Base-by-base conservation (phyloP, 192 early-diverging fungal genomes). In the Tieghemiomyces parasiticus region DNA sequence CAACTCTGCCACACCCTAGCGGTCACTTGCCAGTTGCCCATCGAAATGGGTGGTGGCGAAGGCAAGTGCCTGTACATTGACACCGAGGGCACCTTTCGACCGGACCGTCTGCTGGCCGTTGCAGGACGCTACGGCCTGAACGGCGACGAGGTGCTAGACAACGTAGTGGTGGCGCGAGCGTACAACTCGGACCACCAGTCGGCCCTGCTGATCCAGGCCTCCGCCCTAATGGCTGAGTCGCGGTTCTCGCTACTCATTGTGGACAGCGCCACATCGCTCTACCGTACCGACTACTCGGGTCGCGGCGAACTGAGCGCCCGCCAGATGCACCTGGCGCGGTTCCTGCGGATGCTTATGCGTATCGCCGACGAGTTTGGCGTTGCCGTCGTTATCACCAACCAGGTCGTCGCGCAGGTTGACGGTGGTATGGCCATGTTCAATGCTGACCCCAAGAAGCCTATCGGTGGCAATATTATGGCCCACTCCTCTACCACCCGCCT, bases 361-460 rank as follows among this genome's bases (percentile, higher is more conserved):
- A 75, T 98, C 33, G 92, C 92, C 3, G 95, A 98, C 66, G 95
- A 96, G 82, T 99, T 92, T 78, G 93, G 93, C 54, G 84, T 94
- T 28, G 95, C 95, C 4, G 90, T 94, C 13, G 95, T 98, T 0
- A 90, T 98, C 35, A 96, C 95, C 8, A 98, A 98, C 68, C 95
- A 98, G 72, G 93, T 98, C 2, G 93, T 98, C 6, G 92, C 93
- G 1, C 89, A 80, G 47, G 86, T 96, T 0, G 93, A 99, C 67
- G 92, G 92, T 54, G 81, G 74, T 24, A 81, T 83, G 63, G 74
- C 85, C 25, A 91, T 92, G 84, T 95, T 93, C 76, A 83, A 81
- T 29, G 71, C 85, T 16, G 91, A 93, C 61, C 86, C 86, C 22
- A 94, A 93, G 65, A 98, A 98, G 60, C 95, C 95, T 2, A 93